Conservation (phyloP, 2,329 filamentous ascomycete species). For the Davidsoniella neocaledoniae region DNA sequence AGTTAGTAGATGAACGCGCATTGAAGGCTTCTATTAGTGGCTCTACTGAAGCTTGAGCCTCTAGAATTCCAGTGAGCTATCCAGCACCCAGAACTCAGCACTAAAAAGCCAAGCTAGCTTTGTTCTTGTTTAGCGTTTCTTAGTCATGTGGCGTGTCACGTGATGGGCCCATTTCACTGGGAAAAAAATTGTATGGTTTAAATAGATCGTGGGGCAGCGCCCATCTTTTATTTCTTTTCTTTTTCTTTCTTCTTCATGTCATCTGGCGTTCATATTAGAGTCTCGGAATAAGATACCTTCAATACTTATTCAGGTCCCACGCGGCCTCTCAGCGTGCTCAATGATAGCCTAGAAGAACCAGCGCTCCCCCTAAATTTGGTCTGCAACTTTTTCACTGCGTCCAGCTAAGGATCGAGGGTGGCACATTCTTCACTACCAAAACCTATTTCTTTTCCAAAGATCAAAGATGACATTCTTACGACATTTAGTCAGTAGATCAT, state of each 20-base stretch:
- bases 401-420: slow-evolving; percentile 17
- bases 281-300: slow-evolving; percentile 80
- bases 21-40: neutral
- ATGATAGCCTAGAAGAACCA: slow-evolving; percentile 80
- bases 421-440: slow-evolving; percentile 12
- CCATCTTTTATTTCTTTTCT: slow-evolving; percentile 17
- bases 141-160: neutral
- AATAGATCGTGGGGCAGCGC: slow-evolving; percentile 1
- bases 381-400: slow-evolving; percentile 30
- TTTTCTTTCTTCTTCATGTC: slow-evolving; percentile 52
- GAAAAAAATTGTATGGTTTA: slow-evolving; percentile 7
- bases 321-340: slow-evolving; percentile 86
- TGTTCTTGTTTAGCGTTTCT: neutral
- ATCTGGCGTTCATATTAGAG: slow-evolving; percentile 92
- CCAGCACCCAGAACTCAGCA: no score
- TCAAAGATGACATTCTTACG: no score
- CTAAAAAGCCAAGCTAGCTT: neutral
- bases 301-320: slow-evolving; percentile 83
- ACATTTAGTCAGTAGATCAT: no score
- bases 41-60: no score
- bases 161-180: neutral
- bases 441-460: neutral
- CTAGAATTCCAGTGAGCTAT: no score
- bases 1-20: neutral
- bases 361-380: slow-evolving; percentile 51